These are phyloP conservation scores for Eucommia ulmoides DNA, from an alignment of 257 asterid genomes.

Conservation along the genomic window DNA sequence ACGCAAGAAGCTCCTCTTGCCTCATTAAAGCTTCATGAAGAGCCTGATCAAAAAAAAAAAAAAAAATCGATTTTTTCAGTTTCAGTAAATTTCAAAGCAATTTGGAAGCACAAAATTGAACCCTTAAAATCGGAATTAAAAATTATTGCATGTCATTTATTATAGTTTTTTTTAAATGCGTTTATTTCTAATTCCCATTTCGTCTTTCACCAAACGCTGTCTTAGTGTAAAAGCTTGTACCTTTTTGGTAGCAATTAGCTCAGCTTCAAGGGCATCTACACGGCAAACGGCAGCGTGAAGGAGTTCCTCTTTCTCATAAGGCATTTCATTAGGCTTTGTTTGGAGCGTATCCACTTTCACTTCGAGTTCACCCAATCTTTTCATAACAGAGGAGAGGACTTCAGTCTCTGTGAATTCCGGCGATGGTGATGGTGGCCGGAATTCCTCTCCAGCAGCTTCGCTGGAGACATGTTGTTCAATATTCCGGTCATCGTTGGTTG, in stretches of 20 bases:
- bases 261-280: slow-evolving; percentile 97
- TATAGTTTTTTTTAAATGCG: no score
- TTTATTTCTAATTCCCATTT: no score
- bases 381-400: slow-evolving; percentile 57
- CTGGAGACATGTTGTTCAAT: slow-evolving; percentile 38
- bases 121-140: no score
- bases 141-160: no score
- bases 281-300: slow-evolving; percentile 93
- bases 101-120: no score
- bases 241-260: slow-evolving; percentile 92
- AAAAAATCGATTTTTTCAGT: no score
- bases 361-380: slow-evolving; percentile 83
- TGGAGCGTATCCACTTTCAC: slow-evolving; percentile 68
- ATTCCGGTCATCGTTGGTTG: slow-evolving; percentile 24
- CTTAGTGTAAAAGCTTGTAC: slow-evolving; percentile 24
- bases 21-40: slow-evolving; percentile 59
- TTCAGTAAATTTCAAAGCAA: no score
- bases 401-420: slow-evolving; percentile 75
- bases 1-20: slow-evolving; percentile 78
- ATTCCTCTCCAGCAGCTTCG: slow-evolving; percentile 45
- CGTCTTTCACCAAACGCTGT: no score
- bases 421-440: slow-evolving; percentile 73
- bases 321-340: slow-evolving; percentile 90
- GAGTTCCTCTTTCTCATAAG: slow-evolving; percentile 82
- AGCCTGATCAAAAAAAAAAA: slow-evolving; percentile 35